A percentile compares a stretch with the other conserved stretches of the same genome.
phyloP scores from a whole-genome alignment of 1,284 basidiomycete genomes.

The Pisolithus thermaeus region DNA sequence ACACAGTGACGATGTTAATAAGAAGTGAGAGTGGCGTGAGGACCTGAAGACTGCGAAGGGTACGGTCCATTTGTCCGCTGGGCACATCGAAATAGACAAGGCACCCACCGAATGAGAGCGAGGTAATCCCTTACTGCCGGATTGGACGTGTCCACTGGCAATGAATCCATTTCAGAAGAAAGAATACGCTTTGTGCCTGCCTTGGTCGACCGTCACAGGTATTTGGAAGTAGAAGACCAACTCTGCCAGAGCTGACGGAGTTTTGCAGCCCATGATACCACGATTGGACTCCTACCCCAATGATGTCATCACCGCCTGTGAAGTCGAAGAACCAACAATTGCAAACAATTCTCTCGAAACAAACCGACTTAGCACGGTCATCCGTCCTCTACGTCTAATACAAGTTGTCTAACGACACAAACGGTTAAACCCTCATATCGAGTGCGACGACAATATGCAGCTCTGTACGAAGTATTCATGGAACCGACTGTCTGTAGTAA shows the following conservation, averaged over 20 bases:
- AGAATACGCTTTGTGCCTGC: background rate
- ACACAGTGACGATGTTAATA: conserved; percentile 58
- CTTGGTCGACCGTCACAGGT: no score
- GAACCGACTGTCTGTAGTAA: conserved; percentile 83
- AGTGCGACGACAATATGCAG: conserved; percentile 42
- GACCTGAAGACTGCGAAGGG: conserved; percentile 56
- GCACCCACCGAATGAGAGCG: conserved; percentile 42
- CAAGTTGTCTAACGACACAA: no score
- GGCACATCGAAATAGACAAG: no score
- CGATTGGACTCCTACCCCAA: no score
- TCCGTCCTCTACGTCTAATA: no score
- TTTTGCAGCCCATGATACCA: no score
- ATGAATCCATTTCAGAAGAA: conserved; percentile 33
- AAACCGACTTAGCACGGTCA: no score
- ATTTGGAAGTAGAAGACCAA: no score
- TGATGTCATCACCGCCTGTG: no score
- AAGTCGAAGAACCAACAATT: no score
- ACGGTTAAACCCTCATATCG: conserved; percentile 3
- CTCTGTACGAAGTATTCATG: conserved; percentile 81
- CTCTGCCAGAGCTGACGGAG: no score
- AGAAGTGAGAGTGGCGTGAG: conserved; percentile 72
- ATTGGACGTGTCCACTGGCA: conserved; percentile 46
- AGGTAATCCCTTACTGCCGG: conserved; percentile 53
- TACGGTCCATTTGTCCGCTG: background rate
- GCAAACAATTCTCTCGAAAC: no score